A percentile compares a stretch with the other conserved stretches of the same genome.
Conservation (phyloP, 176 grass and related monocot genomes). For the Panicum miliaceum region DNA sequence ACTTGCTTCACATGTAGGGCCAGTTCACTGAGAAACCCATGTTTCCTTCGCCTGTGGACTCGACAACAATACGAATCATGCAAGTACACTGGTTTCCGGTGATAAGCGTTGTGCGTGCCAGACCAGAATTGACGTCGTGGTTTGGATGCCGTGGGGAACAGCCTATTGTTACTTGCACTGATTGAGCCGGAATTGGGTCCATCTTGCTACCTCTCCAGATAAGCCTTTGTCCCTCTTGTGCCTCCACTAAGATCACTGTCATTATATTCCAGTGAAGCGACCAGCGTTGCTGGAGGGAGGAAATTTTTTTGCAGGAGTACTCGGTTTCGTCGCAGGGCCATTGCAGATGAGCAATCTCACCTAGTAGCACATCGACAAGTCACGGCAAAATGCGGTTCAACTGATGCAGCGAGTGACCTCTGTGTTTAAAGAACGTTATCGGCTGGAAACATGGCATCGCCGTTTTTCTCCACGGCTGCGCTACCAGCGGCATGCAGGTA, state of each 20-base stretch:
- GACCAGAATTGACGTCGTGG: not conserved
- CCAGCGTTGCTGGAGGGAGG: not conserved
- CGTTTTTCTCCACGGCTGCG: slow-evolving; percentile 10
- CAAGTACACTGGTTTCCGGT: not conserved
- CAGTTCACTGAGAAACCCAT: not conserved
- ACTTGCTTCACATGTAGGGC: not conserved
- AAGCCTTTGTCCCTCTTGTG: not conserved
- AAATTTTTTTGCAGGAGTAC: not conserved
- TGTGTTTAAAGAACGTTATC: slow-evolving; percentile 16
- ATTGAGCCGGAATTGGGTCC: not conserved
- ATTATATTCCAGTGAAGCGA: not conserved
- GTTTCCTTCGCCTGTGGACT: not conserved
- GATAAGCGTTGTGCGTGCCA: not conserved
- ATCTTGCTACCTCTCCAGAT: slow-evolving; percentile 2
- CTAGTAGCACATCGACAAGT: not conserved
- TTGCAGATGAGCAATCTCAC: not conserved
- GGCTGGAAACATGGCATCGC: not conserved
- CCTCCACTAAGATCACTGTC: not conserved
- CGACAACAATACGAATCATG: not conserved
- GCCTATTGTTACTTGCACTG: not conserved
- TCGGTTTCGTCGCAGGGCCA: not conserved
- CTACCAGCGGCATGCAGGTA: not conserved
- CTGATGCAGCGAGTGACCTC: not conserved
- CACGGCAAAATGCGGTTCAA: not conserved
- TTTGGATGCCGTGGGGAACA: slow-evolving; percentile 2